Base-by-base conservation (phyloP, 2,329 filamentous ascomycete species). In the Talaromyces piceae region DNA sequence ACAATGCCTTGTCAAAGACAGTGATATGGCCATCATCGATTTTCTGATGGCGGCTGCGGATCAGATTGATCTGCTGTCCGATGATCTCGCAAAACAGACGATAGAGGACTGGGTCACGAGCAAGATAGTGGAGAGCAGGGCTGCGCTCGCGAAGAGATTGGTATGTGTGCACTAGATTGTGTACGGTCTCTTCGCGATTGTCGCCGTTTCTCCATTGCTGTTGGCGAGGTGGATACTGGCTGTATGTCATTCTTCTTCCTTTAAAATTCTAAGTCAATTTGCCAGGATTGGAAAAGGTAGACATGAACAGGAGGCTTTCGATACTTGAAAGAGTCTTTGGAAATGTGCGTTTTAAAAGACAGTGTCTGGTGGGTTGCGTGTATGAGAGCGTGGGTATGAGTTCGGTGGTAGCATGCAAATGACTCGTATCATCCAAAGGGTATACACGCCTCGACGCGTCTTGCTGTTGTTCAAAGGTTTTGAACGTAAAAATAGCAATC, bases 1-100 rank as follows among this genome's bases (percentile, higher is more conserved):
- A 47, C 16, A 74, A 54, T n/a, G 65, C 63, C 50, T 62, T 66
- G 57, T 74, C 71, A 27, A 66, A 73, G 54, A 72, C 55, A 1
- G 67, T 73, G 51, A 72, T 55, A 48, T 72, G 62, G 5, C 60
- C 62, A 39, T 69, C 64, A 27, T 67, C 59, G 18, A 67, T 57
- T 3, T 58, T 56, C 49, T 64, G 61, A 2, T 67, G 66, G 44
- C 71, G 71, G 23, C 60, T 59, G 41, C 61, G 63, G 53, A 72
- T 59, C 23, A 70, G 55, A 8, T 58, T 55, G 13, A 69, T 50
- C 51, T 72, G 67, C 41, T 65, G 66, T 20, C 58, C 59, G 39
- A 73, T 49, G 13, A 69, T 60, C 26, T 63, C 56, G 33, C 61
- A 58, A 47, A 73, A 64, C 2, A 61, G 50, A 1, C 50, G 39